phyloP scores from a whole-genome alignment of 345 rosid species.

The Salix suchowensis region DNA sequence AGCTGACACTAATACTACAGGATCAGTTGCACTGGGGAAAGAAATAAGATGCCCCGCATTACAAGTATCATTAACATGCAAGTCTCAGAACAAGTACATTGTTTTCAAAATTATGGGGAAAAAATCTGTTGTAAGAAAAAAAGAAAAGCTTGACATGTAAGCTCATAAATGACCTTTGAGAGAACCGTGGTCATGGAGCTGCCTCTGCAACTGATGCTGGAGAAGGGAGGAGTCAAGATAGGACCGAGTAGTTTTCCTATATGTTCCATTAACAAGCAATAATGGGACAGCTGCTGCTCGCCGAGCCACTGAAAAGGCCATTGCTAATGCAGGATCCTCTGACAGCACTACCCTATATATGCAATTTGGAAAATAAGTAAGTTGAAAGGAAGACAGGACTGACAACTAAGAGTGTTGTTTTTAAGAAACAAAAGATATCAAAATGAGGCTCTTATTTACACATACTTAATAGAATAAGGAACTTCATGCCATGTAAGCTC shows the following conservation, averaged over 20 bases:
- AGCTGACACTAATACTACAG: not conserved
- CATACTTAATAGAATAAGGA: not conserved
- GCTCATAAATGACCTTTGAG: conserved; percentile 65
- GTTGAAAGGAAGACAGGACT: not conserved
- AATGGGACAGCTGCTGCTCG: conserved; percentile 96
- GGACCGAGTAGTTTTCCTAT: conserved; percentile 82
- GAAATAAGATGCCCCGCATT: not conserved
- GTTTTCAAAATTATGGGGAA: not conserved
- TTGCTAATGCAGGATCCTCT: conserved; percentile 96
- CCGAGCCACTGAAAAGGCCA: conserved; percentile 96
- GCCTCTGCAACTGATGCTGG: conserved; percentile 83
- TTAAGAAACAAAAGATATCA: too few relatives aligned
- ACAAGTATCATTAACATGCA: not conserved
- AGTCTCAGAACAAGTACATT: not conserved
- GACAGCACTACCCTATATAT: conserved; percentile 75
- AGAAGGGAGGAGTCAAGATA: conserved; percentile 92
- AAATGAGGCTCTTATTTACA: not conserved
- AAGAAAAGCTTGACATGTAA: not conserved
- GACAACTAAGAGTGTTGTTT: not conserved
- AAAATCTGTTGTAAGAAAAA: not conserved
- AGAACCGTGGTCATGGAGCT: conserved; percentile 56
- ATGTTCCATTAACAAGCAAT: conserved; percentile 96
- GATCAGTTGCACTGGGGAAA: not conserved
- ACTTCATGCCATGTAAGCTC: not conserved
- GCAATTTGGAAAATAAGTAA: conserved; percentile 9